Evolutionary conservation across 129 eudicot species (phyloP), one percentile per base, ranked within the genome.

Genomic region (Glebionis coronaria): DNA sequence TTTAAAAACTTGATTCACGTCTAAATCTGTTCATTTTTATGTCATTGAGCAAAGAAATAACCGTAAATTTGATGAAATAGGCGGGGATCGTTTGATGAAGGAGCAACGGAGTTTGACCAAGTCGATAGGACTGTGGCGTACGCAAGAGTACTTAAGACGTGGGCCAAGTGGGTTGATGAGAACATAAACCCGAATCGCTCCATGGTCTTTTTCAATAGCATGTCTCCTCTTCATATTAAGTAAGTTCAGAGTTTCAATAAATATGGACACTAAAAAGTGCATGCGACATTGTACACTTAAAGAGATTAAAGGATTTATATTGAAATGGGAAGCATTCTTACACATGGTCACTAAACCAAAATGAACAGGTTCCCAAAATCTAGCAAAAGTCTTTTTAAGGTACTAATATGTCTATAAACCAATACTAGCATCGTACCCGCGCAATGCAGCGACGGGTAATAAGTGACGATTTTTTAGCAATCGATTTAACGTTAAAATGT

Each of bases 191-290:
- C 91, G 9, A 78, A 92, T 74, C 82, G 76, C 9, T 86, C 96
- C 66, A 61, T 75, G 54, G 87, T 93, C 60, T 88, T 93, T 75
- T 93, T 93, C 92, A 82, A 73, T 73, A 88, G 96, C 87, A 88
- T 88, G 96, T 93, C 98, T 60, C 98, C 98, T 70, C 76, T 86
- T 23, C 98, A 93, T 76, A 86, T 88, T 81, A 88, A 86, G 98
- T 93, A 86, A 82, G 87, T 59, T 31, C 16, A 5, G 4, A n/a
- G 7, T 20, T 49, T 14, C 3, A 70, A 38, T 4, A 16, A 42
- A 46, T 16, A n/a, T n/a, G n/a, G n/a, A n/a, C n/a, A n/a, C n/a
- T n/a, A n/a, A n/a, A n/a, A n/a, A n/a, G n/a, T n/a, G n/a, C n/a
- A n/a, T n/a, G n/a, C n/a, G n/a, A n/a, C n/a, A n/a, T n/a, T n/a